Conservation (phyloP, 345 rosid species). For the Euphorbia peplus region DNA sequence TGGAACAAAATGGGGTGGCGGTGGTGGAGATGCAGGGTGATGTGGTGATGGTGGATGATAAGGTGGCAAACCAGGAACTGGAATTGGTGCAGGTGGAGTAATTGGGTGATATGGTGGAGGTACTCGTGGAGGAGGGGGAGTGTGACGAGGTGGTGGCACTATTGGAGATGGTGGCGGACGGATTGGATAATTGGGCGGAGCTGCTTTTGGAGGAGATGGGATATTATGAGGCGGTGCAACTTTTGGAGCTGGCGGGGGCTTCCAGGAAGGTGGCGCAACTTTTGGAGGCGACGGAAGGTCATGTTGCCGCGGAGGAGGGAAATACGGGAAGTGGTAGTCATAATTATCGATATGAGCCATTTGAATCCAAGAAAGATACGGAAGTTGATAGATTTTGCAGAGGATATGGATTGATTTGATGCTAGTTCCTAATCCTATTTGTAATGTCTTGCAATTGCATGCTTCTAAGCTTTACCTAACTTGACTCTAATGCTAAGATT, state of each 20-base stretch:
- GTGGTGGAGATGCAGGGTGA: conserved; percentile 36
- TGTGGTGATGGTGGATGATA: conserved; percentile 28
- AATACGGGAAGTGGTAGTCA: conserved; percentile 29
- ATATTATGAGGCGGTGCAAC: conserved; percentile 6
- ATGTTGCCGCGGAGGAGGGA: conserved; percentile 35
- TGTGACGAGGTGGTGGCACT: conserved; percentile 28
- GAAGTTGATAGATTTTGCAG: conserved; percentile 9
- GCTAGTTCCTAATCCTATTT: background rate
- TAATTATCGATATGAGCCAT: conserved; percentile 26
- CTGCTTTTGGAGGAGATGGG: conserved; percentile 19
- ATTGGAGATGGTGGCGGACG: conserved; percentile 11
- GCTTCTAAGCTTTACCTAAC: conserved; percentile 38
- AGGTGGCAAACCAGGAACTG: conserved; percentile 22
- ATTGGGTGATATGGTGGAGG: conserved; percentile 6
- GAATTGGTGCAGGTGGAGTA: conserved; percentile 16
- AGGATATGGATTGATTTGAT: conserved; percentile 17
- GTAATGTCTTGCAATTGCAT: conserved; percentile 17
- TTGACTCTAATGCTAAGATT: conserved; percentile 43
- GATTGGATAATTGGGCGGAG: conserved; percentile 20
- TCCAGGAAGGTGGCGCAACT: conserved; percentile 11
- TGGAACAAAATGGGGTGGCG: conserved; percentile 42
- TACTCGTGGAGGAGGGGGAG: conserved; percentile 28
- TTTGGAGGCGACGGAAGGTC: conserved; percentile 9
- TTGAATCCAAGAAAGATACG: background rate
- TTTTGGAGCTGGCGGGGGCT: conserved; percentile 20